phyloP scores from a whole-genome alignment of 495 filamentous ascomycete species.

The Penicillium coprophilum region DNA sequence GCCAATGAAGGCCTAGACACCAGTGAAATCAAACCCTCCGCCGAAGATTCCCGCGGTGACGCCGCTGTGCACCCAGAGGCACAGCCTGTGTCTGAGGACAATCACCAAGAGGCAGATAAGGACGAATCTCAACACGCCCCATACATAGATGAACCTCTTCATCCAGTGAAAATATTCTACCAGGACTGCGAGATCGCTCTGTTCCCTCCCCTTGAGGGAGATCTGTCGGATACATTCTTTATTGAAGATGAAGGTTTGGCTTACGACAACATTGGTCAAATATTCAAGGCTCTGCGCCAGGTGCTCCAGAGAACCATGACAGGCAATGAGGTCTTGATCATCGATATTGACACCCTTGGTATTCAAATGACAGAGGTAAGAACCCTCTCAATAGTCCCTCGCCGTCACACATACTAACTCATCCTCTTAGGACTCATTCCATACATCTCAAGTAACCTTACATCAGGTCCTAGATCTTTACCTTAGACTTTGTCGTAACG shows the following conservation, averaged over 20 bases:
- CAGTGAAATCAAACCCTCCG: conserved; percentile 3
- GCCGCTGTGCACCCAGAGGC: conserved; percentile 11
- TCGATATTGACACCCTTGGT: conserved; percentile 66
- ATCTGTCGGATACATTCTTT: conserved; percentile 70
- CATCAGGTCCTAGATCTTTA: conserved; percentile 58
- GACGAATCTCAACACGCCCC: conserved; percentile 25
- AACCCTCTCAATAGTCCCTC: background rate
- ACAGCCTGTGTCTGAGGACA: conserved; percentile 8
- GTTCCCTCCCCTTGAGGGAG: conserved; percentile 63
- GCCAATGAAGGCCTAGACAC: conserved; percentile 12
- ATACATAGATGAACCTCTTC: conserved; percentile 30
- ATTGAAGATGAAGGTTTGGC: conserved; percentile 65
- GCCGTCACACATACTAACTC: conserved; percentile 33
- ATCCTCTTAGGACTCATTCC: conserved; percentile 43
- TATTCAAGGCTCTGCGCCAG: conserved; percentile 64
- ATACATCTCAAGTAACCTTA: conserved; percentile 48
- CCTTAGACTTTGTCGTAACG: conserved; percentile 57
- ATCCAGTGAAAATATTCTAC: conserved; percentile 63
- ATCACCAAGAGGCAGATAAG: conserved; percentile 15
- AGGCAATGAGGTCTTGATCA: conserved; percentile 65
- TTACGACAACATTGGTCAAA: conserved; percentile 53
- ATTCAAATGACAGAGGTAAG: conserved; percentile 73
- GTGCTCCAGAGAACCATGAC: conserved; percentile 66
- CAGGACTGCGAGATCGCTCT: conserved; percentile 66
- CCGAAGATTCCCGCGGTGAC: conserved; percentile 5